Evolutionary conservation across 352 stramenopile genomes (phyloP).

Genomic region (Paralagenidium karlingii): DNA sequence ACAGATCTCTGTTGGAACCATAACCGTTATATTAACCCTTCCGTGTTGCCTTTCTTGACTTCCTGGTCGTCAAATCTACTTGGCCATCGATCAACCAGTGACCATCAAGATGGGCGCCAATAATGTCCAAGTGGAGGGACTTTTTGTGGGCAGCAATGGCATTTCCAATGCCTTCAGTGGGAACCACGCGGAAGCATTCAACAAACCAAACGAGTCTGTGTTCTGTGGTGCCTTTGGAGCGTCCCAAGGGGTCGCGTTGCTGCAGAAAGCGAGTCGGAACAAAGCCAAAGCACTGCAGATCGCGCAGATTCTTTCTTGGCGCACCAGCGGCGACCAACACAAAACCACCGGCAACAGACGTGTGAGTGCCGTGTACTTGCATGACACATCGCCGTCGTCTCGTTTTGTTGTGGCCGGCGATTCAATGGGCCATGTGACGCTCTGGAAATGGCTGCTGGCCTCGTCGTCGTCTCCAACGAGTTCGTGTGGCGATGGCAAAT

Average conservation of each 20-base stretch:
- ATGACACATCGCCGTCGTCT: slow-evolving; percentile 2
- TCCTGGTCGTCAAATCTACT: too few relatives aligned
- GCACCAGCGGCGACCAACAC: too few relatives aligned
- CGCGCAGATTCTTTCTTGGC: slow-evolving; percentile 21
- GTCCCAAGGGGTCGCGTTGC: slow-evolving; percentile 31
- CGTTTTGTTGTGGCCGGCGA: slow-evolving; percentile 37
- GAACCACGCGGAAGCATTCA: slow-evolving; percentile 2
- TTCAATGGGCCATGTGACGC: slow-evolving; percentile 41
- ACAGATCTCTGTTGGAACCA: too few relatives aligned
- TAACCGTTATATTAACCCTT: too few relatives aligned
- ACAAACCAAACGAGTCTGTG: not conserved
- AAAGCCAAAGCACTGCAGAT: slow-evolving; percentile 8
- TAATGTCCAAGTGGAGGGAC: too few relatives aligned
- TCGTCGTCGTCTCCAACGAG: too few relatives aligned
- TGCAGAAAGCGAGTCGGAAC: not conserved
- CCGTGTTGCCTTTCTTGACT: too few relatives aligned
- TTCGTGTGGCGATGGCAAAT: not conserved
- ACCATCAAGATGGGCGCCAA: too few relatives aligned
- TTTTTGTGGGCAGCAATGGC: slow-evolving; percentile 35
- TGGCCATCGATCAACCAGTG: too few relatives aligned
- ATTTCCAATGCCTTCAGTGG: slow-evolving; percentile 30
- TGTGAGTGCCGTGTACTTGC: slow-evolving; percentile 31
- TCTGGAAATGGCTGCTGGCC: too few relatives aligned
- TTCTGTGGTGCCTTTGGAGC: slow-evolving; percentile 24
- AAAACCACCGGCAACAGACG: slow-evolving; percentile 5